Evolutionary conservation across 768 basidiomycete species (phyloP), one percentile per base, ranked within the genome.

Genomic region (Pulveroboletus sp.): DNA sequence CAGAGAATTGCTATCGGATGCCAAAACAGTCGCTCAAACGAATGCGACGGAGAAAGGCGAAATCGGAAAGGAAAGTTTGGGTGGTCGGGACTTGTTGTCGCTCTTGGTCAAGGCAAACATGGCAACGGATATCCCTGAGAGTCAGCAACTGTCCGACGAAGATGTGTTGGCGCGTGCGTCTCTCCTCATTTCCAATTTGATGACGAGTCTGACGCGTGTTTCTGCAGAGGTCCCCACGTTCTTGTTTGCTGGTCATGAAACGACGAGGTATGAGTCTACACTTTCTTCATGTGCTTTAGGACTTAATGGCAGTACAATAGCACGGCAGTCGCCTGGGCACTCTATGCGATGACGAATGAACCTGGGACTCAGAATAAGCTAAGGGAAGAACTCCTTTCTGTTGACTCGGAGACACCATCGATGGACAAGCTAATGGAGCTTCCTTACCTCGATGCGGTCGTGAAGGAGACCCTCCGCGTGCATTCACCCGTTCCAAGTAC

Each of bases 371-470:
- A 87, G 57, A 67, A 57, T 4, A 78, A 78, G 55, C 73, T 90
- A 1, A 74, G 83, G 2, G 72, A 78, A 5, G 86, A 89, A 58
- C 68, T 84, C 0, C 62, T 77, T 13, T 58, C 69, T 0, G 67
- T 83, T 9, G 57, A 71, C 3, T 80, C 79, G 0, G 79, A 84
- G 13, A 77, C 67, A 1, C 84, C 84, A 1, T 75, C 76, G 1
- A 86, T 87, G 81, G 86, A 89, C 28, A 75, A 83, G 38, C 74
- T 90, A 1, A 77, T 78, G 49, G 70, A 74, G 2, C 70, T 91
- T 6, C 77, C 83, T 0, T 87, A 85, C 59, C 79, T 90, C 11
- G 88, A 88, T 55, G 71, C 69, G 17, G 76, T 85, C 11, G 75
- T 84, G 2, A 75, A 79, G 13, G 84, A 86, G 66, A 78, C 75